Base-by-base conservation (phyloP, 1,284 basidiomycete genomes). In the Trametes versicolor region DNA sequence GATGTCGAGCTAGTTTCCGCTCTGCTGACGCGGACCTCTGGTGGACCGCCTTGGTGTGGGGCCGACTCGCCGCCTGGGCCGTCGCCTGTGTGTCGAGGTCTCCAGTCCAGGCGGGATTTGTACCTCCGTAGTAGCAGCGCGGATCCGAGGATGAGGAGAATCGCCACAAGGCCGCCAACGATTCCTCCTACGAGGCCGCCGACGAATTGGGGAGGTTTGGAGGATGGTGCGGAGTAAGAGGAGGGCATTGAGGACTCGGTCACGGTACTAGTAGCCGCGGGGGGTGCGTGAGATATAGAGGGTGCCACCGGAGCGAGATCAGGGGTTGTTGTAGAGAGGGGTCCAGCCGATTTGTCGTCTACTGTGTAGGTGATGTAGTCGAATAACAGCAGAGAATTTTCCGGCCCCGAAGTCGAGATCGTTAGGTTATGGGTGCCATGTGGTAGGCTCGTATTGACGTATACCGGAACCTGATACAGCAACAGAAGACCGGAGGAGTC, bases 341-440 rank as follows among this genome's bases (percentile, higher is more conserved):
- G 7, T 3, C 2, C 13, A 19, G 23, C n/a, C 17, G 49, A 41
- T 9, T 36, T 45, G 23, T 58, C 56, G 23, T 58, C 34, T 1
- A 47, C 21, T 12, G 61, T 60, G 45, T 66, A 63, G 0, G 53
- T 39, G 43, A 66, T 52, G 41, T 57, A 57, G 36, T 66, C 65
- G 45, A 66, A 63, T 12, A 63, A 21, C 23, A 66, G n/a, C 12
- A 60, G 25, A 6, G 65, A 57, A 1, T n/a, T 6, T 1, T 4
- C 36, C 7, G 34, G 2, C 2, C 58, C 61, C 4, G 19, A 25
- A 10, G 58, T n/a, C 2, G 25, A 25, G 34, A 66, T 60, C 2
- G 19, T 23, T 41, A 66, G 58, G 12, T 53, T 53, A 47, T 66
- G 65, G 1, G 3, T 4, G 1, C 25, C 34, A 34, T 60, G 25